phyloP scores from a whole-genome alignment of 257 asterid species.

The Solanum microdontum region DNA sequence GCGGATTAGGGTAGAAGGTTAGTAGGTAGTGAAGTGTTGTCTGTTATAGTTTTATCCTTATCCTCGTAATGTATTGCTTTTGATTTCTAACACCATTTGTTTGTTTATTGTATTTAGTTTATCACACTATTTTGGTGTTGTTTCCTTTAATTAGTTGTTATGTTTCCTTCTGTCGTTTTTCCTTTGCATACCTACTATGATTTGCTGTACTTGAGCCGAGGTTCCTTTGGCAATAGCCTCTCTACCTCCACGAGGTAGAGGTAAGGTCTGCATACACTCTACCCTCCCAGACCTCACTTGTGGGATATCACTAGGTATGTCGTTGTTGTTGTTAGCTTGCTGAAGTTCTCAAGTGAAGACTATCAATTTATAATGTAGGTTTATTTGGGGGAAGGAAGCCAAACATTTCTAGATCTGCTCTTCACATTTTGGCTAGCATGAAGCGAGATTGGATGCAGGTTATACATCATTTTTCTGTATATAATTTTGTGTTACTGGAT shows the following conservation, averaged over 20 bases:
- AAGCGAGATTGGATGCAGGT: constrained; percentile 98
- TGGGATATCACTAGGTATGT: background rate
- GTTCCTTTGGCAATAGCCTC: background rate
- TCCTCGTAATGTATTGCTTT: background rate
- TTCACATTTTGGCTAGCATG: constrained; percentile 54
- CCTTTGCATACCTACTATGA: background rate
- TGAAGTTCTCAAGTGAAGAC: constrained; percentile 1
- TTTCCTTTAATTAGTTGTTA: background rate
- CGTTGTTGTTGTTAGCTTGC: background rate
- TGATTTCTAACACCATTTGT: background rate
- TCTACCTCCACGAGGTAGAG: background rate
- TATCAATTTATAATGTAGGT: constrained; percentile 25
- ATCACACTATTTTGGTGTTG: background rate
- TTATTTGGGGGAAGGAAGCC: constrained; percentile 29
- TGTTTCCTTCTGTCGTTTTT: background rate
- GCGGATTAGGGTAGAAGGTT: background rate
- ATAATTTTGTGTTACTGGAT: background rate
- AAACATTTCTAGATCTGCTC: constrained; percentile 16
- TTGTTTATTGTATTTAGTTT: background rate
- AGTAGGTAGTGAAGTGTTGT: background rate
- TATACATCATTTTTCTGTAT: background rate
- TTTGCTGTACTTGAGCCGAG: background rate
- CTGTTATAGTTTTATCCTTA: background rate
- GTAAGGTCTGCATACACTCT: background rate
- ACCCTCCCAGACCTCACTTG: background rate